phyloP scores from a whole-genome alignment of 2,329 filamentous ascomycete species.

The Fusarium nisikadoi region DNA sequence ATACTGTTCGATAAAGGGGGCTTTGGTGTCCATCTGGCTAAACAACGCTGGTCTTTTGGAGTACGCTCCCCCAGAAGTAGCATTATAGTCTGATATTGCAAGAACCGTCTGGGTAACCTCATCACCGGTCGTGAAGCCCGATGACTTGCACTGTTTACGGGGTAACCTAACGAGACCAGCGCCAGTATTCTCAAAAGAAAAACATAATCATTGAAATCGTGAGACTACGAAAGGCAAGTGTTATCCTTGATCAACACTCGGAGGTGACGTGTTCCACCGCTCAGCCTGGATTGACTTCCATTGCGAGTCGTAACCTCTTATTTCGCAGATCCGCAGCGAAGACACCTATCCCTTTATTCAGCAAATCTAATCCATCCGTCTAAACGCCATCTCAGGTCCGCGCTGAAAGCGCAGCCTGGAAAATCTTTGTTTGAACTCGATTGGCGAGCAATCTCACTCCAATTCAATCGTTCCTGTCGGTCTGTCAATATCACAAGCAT shows the following conservation, averaged over 20 bases:
- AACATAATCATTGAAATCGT: neutral
- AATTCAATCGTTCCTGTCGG: neutral
- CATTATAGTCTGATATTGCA: neutral
- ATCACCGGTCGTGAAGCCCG: neutral
- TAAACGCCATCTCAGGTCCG: slow-evolving; percentile 4
- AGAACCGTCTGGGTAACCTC: slow-evolving; percentile 1
- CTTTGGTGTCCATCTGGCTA: slow-evolving; percentile 26
- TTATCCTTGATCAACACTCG: neutral
- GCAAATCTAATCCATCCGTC: slow-evolving; percentile 1
- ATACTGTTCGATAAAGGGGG: slow-evolving; percentile 5
- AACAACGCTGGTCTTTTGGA: slow-evolving; percentile 25
- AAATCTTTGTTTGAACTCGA: neutral
- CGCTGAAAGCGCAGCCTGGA: neutral
- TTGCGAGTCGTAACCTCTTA: neutral
- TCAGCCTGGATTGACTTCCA: neutral
- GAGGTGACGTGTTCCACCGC: neutral
- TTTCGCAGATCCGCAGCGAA: neutral
- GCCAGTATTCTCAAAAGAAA: slow-evolving; percentile 5
- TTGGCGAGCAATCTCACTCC: neutral
- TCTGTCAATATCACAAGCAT: neutral
- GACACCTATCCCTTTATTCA: slow-evolving; percentile 2
- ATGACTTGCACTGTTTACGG: neutral
- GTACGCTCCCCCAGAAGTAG: neutral
- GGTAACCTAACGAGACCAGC: neutral
- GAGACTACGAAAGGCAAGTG: neutral